Percentiles rank a stretch among this genome's conserved stretches.
Evolutionary conservation across 768 basidiomycete genomes (phyloP).

Genomic region (Pholiota molesta): DNA sequence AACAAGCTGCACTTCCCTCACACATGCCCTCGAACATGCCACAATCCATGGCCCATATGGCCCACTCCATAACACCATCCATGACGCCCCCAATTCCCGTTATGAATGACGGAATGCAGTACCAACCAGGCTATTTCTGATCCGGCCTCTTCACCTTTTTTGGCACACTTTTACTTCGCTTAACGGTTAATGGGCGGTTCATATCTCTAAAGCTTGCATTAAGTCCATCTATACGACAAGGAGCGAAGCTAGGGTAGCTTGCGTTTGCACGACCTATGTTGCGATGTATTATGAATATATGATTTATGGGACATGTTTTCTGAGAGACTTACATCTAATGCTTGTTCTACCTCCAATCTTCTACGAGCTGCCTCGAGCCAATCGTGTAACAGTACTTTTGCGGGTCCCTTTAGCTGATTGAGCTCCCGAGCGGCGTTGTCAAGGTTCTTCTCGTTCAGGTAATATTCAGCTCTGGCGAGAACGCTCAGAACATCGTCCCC

Average conservation of each 20-base stretch:
- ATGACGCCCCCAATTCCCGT: slow-evolving; percentile 12
- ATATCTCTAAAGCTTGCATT: slow-evolving; percentile 19
- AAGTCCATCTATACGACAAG: slow-evolving; percentile 61
- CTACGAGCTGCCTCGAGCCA: slow-evolving; percentile 91
- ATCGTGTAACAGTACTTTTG: slow-evolving; percentile 73
- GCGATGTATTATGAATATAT: slow-evolving; percentile 9
- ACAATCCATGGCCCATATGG: slow-evolving; percentile 7
- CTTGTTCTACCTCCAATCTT: slow-evolving; percentile 90
- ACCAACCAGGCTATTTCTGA: slow-evolving; percentile 27
- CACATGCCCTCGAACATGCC: slow-evolving; percentile 16
- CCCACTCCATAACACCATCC: slow-evolving; percentile 10
- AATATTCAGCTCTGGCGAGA: slow-evolving; percentile 85
- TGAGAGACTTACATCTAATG: slow-evolving; percentile 66
- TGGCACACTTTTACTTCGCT: not conserved
- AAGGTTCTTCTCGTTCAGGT: slow-evolving; percentile 90
- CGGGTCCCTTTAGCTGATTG: slow-evolving; percentile 86
- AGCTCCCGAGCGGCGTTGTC: slow-evolving; percentile 89
- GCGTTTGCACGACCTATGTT: slow-evolving; percentile 74
- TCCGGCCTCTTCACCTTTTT: slow-evolving; percentile 2
- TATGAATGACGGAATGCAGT: slow-evolving; percentile 14
- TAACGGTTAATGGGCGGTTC: not conserved
- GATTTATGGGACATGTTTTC: slow-evolving; percentile 18
- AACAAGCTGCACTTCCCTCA: slow-evolving; percentile 14
- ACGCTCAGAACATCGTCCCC: slow-evolving; percentile 88
- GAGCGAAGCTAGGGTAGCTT: slow-evolving; percentile 82